A percentile compares a stretch with the other conserved stretches of the same genome.
phyloP scores from a whole-genome alignment of 2,329 filamentous ascomycete genomes.

The Aspergillus sp. region DNA sequence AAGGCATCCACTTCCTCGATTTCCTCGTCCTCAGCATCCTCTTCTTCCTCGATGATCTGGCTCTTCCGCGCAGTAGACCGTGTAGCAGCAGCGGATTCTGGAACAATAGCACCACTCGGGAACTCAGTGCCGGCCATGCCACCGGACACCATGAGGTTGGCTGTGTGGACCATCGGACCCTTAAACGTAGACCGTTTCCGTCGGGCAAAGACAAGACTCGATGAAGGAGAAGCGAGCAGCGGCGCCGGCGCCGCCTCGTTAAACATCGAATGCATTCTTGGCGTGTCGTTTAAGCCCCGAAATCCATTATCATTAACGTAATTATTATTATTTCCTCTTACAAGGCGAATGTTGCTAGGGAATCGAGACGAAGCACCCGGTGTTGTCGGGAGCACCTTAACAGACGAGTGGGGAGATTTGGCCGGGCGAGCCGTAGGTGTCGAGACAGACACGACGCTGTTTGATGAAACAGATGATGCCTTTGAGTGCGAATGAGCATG shows the following conservation, averaged over 20 bases:
- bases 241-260: slow-evolving; percentile 33
- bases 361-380: slow-evolving; percentile 66
- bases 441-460: slow-evolving; percentile 61
- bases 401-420: slow-evolving; percentile 77
- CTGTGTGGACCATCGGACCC: slow-evolving; percentile 37
- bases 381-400: slow-evolving; percentile 91
- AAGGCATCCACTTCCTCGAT: slow-evolving; percentile 39
- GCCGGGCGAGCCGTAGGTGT: slow-evolving; percentile 60
- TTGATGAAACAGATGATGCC: slow-evolving; percentile 84
- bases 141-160: slow-evolving; percentile 27
- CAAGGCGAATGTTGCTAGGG: slow-evolving; percentile 77
- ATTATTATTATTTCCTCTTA: slow-evolving; percentile 46
- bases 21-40: slow-evolving; percentile 34
- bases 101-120: slow-evolving; percentile 20
- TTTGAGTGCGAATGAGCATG: slow-evolving; percentile 88
- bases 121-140: slow-evolving; percentile 29
- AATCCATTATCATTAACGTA: slow-evolving; percentile 8
- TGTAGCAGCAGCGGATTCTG: slow-evolving; percentile 8
- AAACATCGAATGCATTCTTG: slow-evolving; percentile 25
- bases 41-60: slow-evolving; percentile 41
- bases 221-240: slow-evolving; percentile 33
- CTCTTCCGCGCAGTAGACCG: slow-evolving; percentile 30
- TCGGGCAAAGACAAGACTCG: slow-evolving; percentile 40
- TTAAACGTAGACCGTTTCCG: slow-evolving; percentile 42
- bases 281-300: slow-evolving; percentile 20